Evolutionary conservation across 163 green algal genomes (phyloP).

Genomic region (Scenedesmus sp.): DNA sequence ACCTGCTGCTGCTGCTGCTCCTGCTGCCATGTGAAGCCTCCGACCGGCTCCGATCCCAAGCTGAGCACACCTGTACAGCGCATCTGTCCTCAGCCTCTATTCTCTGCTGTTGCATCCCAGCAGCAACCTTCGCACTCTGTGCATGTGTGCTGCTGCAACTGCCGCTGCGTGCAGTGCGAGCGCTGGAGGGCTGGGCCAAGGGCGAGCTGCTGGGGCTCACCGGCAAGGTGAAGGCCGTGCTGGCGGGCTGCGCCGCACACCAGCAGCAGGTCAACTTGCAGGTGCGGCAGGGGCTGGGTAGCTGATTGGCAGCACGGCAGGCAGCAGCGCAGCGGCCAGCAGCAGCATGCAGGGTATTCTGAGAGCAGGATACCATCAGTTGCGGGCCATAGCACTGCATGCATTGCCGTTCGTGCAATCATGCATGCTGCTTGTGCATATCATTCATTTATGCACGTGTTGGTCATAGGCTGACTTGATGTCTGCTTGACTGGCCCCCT

Average conservation of each 20-base stretch:
- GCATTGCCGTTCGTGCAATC: background rate
- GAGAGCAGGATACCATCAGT: background rate
- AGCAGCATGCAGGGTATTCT: background rate
- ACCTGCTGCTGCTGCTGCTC: no score
- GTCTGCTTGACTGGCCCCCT: background rate
- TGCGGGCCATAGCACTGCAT: background rate
- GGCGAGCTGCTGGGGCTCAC: slow-evolving; percentile 37
- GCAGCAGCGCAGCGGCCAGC: background rate
- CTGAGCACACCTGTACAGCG: no score
- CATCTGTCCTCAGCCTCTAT: no score
- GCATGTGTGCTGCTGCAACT: background rate
- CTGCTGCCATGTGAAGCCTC: no score
- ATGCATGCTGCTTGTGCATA: background rate
- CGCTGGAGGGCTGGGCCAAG: slow-evolving; percentile 38
- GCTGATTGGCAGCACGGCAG: background rate
- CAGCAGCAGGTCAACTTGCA: slow-evolving; percentile 50
- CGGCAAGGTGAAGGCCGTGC: slow-evolving; percentile 42
- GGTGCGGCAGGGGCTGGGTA: background rate
- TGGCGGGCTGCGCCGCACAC: slow-evolving; percentile 23
- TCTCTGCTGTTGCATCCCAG: no score
- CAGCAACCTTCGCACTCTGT: no score
- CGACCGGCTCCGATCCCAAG: no score
- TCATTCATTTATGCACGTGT: background rate
- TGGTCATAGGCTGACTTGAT: background rate
- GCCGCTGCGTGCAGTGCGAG: slow-evolving; percentile 6